These are phyloP conservation scores for Candida qinlingensis DNA, from an alignment of 805 yeast species.

Conservation along the genomic window DNA sequence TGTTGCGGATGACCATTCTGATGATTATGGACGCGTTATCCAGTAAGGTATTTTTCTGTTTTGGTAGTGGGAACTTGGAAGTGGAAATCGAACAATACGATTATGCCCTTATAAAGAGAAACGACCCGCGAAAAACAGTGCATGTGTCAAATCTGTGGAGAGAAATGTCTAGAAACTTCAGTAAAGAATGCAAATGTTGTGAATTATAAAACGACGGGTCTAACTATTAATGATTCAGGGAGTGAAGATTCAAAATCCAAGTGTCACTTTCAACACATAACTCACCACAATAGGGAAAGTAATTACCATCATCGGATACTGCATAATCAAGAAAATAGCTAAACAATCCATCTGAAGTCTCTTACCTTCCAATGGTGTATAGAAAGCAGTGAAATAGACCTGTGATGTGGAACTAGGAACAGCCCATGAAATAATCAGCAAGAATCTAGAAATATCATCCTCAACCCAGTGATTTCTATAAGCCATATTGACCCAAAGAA, in stretches of 20 bases:
- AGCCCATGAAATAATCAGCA: constrained; percentile 68
- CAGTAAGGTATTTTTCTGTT: too few species aligned
- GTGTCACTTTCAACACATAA: constrained; percentile 16
- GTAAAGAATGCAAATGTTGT: too few species aligned
- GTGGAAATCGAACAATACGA: too few species aligned
- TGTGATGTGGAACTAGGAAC: constrained; percentile 87
- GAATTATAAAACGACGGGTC: not conserved
- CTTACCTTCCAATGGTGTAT: constrained; percentile 58
- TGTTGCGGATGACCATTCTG: constrained; percentile 5
- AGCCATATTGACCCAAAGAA: constrained; percentile 59
- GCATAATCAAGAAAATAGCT: constrained; percentile 68
- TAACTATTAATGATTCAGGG: not conserved
- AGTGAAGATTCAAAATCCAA: constrained; percentile 1
- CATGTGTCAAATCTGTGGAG: too few species aligned
- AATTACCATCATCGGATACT: constrained; percentile 62
- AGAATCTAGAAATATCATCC: constrained; percentile 56
- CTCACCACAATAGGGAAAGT: constrained; percentile 62
- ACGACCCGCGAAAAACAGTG: too few species aligned
- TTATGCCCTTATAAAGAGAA: too few species aligned
- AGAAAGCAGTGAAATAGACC: constrained; percentile 83
- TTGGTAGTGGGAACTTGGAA: too few species aligned
- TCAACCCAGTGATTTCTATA: constrained; percentile 61
- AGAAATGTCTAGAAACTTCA: too few species aligned
- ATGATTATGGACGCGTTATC: not conserved
- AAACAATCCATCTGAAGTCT: constrained; percentile 73